Evolutionary conservation across 2,329 filamentous ascomycete species (phyloP), one percentile per base, ranked within the genome.

Genomic region (Coleophoma cylindrospora): DNA sequence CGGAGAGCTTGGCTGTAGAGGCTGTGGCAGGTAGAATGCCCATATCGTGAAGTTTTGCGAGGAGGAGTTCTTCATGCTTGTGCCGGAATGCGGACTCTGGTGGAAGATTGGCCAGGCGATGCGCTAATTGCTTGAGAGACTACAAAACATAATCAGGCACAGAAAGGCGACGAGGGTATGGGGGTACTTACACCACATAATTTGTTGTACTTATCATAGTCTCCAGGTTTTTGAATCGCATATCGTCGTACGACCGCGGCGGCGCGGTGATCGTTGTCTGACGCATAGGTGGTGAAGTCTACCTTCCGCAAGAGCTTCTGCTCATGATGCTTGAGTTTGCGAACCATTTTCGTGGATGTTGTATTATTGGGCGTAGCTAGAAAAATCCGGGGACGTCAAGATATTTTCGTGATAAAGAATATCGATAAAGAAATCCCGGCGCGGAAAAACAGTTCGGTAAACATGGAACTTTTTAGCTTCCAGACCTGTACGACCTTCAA

Each of bases 321-420:
- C 83, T 99, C 94, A 73, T 96, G 92, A 72, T 95, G 83, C 74
- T 96, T 97, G 66, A 99, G 83, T 76, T 95, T 91, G 62, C 94
- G 87, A 60, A 95, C 90, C 94, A 97, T 97, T 21, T 59, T 79
- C 66, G 15, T 34, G 46, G 9, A 41, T 45, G 22, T 41, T 48
- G 14, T 32, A 19, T 22, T 40, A 44, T 52, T 50, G 47, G 41
- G 50, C 43, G 49, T 45, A 43, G 47, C 51, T n/a, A 44, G 5
- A 11, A 14, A 19, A 21, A 32, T 15, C 21, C n/a, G 19, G 32
- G 15, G 37, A 45, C 17, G 17, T 55, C 34, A 21, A 49, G 55
- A 61, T 55, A 52, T n/a, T 22, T 47, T 47, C 22, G 27, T 27
- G 27, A 27, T 27, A 27, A 27, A 27, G 27, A 27, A 27, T 27